Conservation (phyloP, 768 basidiomycete species). For the Gelatoporia subvermispora region DNA sequence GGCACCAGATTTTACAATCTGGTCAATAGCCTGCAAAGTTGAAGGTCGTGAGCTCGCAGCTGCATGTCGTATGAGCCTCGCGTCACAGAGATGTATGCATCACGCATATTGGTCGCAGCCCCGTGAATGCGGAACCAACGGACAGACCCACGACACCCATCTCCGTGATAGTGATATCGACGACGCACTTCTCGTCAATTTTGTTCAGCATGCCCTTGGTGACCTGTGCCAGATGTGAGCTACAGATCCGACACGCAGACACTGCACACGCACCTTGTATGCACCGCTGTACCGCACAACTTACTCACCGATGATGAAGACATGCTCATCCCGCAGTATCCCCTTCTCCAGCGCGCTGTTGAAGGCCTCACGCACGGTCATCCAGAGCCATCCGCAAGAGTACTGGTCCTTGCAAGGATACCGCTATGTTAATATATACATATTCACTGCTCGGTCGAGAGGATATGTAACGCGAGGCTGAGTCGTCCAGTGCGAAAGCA, state of each 20-base stretch:
- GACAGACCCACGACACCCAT: slow-evolving; percentile 98
- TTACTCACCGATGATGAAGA: slow-evolving; percentile 96
- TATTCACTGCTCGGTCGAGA: too few relatives aligned
- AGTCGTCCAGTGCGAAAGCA: too few relatives aligned
- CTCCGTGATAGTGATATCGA: slow-evolving; percentile 96
- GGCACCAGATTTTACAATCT: slow-evolving; percentile 99
- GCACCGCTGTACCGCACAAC: slow-evolving; percentile 98
- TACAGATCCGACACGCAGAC: neutral
- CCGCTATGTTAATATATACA: too few relatives aligned
- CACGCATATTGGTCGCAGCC: slow-evolving; percentile 85
- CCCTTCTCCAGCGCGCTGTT: slow-evolving; percentile 99
- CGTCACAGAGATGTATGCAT: neutral
- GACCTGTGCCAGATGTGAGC: slow-evolving; percentile 46
- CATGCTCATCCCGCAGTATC: slow-evolving; percentile 92
- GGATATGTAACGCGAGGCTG: too few relatives aligned
- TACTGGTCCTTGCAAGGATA: too few relatives aligned
- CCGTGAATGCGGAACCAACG: slow-evolving; percentile 89
- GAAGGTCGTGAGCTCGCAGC: slow-evolving; percentile 99
- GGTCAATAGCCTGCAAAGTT: slow-evolving; percentile 99
- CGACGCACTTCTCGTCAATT: slow-evolving; percentile 96
- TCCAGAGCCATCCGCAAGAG: too few relatives aligned
- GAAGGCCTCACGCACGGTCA: slow-evolving; percentile 98
- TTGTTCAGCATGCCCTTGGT: slow-evolving; percentile 99
- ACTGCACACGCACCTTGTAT: slow-evolving; percentile 63
- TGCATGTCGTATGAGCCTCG: slow-evolving; percentile 22